Percentiles rank a stretch among this genome's conserved stretches.
Conservation (phyloP, 495 filamentous ascomycete genomes). For the Stereocaulon alpinum region DNA sequence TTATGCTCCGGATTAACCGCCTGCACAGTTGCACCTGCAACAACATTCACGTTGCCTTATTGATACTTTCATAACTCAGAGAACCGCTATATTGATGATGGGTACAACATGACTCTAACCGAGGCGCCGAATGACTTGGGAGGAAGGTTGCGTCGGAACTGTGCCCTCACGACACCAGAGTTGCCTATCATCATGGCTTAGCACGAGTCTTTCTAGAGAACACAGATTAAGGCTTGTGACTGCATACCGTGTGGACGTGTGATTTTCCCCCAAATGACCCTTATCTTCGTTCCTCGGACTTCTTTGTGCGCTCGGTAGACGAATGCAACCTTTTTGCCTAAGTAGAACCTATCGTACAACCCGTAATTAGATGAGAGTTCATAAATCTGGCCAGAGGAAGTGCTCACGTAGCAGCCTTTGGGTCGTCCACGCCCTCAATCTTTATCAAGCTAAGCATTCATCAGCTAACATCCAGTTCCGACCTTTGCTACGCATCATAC, state of each 20-base stretch:
- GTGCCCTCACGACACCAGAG: constrained; percentile 90
- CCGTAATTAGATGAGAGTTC: neutral
- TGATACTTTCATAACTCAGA: neutral
- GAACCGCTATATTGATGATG: constrained; percentile 53
- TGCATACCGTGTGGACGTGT: constrained; percentile 82
- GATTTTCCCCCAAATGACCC: constrained; percentile 99
- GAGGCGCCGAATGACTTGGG: constrained; percentile 92
- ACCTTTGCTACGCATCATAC: constrained; percentile 9
- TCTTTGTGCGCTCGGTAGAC: constrained; percentile 91
- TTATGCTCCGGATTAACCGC: neutral
- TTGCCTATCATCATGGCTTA: constrained; percentile 41
- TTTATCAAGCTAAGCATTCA: constrained; percentile 58
- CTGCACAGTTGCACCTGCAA: neutral
- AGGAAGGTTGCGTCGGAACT: constrained; percentile 91
- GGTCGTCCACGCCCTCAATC: constrained; percentile 91
- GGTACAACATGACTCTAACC: constrained; percentile 98
- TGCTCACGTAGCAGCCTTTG: constrained; percentile 62
- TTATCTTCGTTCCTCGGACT: constrained; percentile 90
- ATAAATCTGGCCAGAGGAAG: neutral
- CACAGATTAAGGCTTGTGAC: neutral
- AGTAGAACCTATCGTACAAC: constrained; percentile 54
- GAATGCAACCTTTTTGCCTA: constrained; percentile 93
- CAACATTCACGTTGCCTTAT: neutral
- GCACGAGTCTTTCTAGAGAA: neutral
- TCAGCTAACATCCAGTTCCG: constrained; percentile 25